phyloP scores from a whole-genome alignment of 306 rosid genomes.

The Vigna hirtella region DNA sequence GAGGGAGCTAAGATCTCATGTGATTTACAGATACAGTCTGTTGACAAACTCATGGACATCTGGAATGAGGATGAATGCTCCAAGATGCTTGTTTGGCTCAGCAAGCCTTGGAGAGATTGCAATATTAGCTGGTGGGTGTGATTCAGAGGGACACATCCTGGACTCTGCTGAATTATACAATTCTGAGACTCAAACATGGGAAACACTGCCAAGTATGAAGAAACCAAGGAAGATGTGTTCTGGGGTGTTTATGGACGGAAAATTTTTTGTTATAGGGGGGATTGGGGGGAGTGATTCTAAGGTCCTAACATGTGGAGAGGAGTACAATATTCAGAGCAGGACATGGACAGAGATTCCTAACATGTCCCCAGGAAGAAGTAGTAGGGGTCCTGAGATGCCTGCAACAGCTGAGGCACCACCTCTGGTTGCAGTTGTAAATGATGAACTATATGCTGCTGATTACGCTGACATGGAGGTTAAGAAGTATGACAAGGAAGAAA shows the following conservation, averaged over 20 bases:
- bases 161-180: slow-evolving; percentile 81
- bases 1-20: slow-evolving; percentile 69
- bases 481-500: slow-evolving; percentile 68
- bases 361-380: slow-evolving; percentile 90
- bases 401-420: slow-evolving; percentile 89
- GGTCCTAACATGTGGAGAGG: slow-evolving; percentile 86
- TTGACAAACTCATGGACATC: slow-evolving; percentile 87
- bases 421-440: slow-evolving; percentile 82
- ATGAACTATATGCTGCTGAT: slow-evolving; percentile 85
- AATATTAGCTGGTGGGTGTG: slow-evolving; percentile 93
- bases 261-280: slow-evolving; percentile 88
- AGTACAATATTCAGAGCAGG: slow-evolving; percentile 68
- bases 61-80: slow-evolving; percentile 82
- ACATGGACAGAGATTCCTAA: slow-evolving; percentile 80
- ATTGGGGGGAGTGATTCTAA: slow-evolving; percentile 72
- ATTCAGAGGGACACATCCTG: slow-evolving; percentile 75
- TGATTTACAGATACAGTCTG: slow-evolving; percentile 81
- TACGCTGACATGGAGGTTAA: slow-evolving; percentile 88
- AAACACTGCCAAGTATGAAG: slow-evolving; percentile 73
- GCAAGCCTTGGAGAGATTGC: slow-evolving; percentile 93
- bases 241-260: slow-evolving; percentile 85
- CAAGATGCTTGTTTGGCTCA: slow-evolving; percentile 93
- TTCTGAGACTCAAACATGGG: slow-evolving; percentile 82
- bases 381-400: slow-evolving; percentile 61
- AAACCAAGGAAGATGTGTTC: slow-evolving; percentile 93